Base-by-base conservation (phyloP, 768 basidiomycete genomes). In the Stropharia rugosoannulata region DNA sequence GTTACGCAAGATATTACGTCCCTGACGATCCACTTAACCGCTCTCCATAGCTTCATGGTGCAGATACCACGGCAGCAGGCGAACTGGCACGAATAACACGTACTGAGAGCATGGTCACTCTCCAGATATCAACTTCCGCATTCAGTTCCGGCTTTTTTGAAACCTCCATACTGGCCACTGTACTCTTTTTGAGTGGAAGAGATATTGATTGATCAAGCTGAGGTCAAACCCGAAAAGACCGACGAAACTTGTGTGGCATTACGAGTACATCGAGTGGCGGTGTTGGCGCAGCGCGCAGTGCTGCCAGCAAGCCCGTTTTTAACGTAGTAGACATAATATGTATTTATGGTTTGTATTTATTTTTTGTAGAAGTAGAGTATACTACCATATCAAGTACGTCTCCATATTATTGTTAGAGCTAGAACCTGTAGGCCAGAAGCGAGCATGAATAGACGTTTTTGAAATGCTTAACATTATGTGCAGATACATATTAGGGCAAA, bases 111-210 rank as follows among this genome's bases (percentile, higher is more conserved):
- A 65, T 45, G 0, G 69, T 80, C 55, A 64, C 68, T 0, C 72
- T 84, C n/a, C 77, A 82, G 55, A 57, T 84, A 40, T 76, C 76
- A 0, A 66, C 76, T 5, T 67, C 75, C 22, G 80, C 80, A 1
- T 67, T 83, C 29, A 72, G 75, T 46, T 65, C 72, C 4, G 75
- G 76, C 11, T 71, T 84, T 22, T 65, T 81, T 3, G 78, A 84
- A 37, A 64, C 68, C 3, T 74, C 72, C 40, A 62, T 84, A 39
- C 70, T 82, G 9, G 77, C 80, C 0, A 74, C 80, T 0, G 64
- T 76, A 7, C 67, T 84, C 36, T 71, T 84, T 53, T 75, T 76
- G 58, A 79, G 67, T 43, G 82, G 82, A 38, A 72, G 73, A 54
- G 73, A 65, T 59, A 78, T 83, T 15, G 80, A 81, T 54, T 84